These are phyloP conservation scores for Tetracladium setigerum DNA, from an alignment of 495 filamentous ascomycete species.

Conservation along the genomic window DNA sequence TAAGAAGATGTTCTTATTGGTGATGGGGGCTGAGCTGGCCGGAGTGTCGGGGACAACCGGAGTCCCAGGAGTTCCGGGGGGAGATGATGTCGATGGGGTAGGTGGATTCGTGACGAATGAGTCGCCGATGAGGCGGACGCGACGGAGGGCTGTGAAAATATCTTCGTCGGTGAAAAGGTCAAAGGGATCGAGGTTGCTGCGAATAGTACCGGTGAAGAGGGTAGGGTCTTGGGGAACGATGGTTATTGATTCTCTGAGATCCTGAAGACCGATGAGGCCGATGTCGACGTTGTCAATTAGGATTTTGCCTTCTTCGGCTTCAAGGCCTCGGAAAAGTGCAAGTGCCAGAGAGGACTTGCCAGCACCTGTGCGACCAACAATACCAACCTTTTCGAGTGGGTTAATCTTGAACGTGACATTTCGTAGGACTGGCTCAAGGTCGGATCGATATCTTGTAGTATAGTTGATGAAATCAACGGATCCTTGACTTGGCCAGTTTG, in stretches of 20 bases:
- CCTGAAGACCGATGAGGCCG: slow-evolving; percentile 77
- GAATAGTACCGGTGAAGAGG: slow-evolving; percentile 90
- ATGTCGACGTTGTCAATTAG: slow-evolving; percentile 88
- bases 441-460: slow-evolving; percentile 78
- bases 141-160: slow-evolving; percentile 77
- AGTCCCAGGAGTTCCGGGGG: slow-evolving; percentile 6
- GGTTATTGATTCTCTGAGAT: slow-evolving; percentile 88
- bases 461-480: slow-evolving; percentile 83
- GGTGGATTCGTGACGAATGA: slow-evolving; percentile 13
- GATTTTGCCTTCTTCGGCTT: slow-evolving; percentile 87
- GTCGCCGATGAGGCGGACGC: slow-evolving; percentile 81
- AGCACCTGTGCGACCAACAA: slow-evolving; percentile 93
- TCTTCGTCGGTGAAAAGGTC: slow-evolving; percentile 83
- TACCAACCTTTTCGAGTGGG: slow-evolving; percentile 87
- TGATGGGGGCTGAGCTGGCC: slow-evolving; percentile 29
- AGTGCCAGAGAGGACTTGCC: slow-evolving; percentile 95
- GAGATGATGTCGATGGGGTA: slow-evolving; percentile 22
- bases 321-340: slow-evolving; percentile 93
- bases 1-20: slow-evolving; percentile 92
- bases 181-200: slow-evolving; percentile 95
- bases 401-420: slow-evolving; percentile 80
- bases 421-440: slow-evolving; percentile 79
- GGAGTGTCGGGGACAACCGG: slow-evolving; percentile 12
- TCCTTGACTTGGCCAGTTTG: slow-evolving; percentile 80
- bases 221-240: slow-evolving; percentile 99